These are phyloP conservation scores for Theileria parva DNA, from an alignment of 169 alveolate genomes.

Conservation along the genomic window DNA sequence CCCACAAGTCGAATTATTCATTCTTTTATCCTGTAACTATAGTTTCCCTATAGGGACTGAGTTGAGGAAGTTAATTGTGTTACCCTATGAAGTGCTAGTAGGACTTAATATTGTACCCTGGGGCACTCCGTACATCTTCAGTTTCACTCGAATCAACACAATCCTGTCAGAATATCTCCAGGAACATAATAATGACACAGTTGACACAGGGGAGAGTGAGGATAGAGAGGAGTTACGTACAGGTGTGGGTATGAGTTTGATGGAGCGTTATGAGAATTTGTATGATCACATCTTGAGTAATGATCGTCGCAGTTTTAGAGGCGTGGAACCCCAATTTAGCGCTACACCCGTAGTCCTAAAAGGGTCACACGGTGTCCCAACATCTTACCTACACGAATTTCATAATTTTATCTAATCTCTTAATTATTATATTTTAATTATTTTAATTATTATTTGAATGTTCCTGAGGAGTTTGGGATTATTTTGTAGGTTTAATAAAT, in stretches of 20 bases:
- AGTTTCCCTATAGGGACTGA: slow-evolving; percentile 60
- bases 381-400: slow-evolving; percentile 44
- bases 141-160: slow-evolving; percentile 38
- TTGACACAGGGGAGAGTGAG: neutral
- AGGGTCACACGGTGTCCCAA: slow-evolving; percentile 60
- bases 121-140: slow-evolving; percentile 64
- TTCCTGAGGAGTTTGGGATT: too few species aligned
- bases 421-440: too few species aligned
- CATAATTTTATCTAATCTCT: too few species aligned
- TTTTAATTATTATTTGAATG: too few species aligned
- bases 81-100: slow-evolving; percentile 72
- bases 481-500: too few species aligned
- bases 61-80: slow-evolving; percentile 46
- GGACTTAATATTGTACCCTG: slow-evolving; percentile 67
- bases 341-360: slow-evolving; percentile 10
- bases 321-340: slow-evolving; percentile 52
- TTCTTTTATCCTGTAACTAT: slow-evolving; percentile 67
- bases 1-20: slow-evolving; percentile 68
- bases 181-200: neutral
- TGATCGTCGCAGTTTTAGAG: slow-evolving; percentile 41
- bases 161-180: neutral
- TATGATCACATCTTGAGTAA: slow-evolving; percentile 21
- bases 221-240: neutral
- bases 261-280: slow-evolving; percentile 1
- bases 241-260: neutral